phyloP scores from a whole-genome alignment of 1,284 basidiomycete species.

The Moesziomyces parantarcticus region DNA sequence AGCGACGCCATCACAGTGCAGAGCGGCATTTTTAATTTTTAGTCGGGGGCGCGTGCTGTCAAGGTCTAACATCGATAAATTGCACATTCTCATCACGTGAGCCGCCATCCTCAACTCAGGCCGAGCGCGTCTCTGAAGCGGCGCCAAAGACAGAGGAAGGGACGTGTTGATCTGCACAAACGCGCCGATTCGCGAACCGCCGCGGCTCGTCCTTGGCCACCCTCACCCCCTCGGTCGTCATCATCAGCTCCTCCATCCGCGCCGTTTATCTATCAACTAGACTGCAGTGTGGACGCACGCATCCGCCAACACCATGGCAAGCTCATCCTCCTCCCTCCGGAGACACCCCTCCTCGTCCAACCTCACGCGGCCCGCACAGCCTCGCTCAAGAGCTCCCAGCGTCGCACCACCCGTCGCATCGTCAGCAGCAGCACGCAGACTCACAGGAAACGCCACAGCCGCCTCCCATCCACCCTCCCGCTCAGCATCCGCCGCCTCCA shows the following conservation, averaged over 20 bases:
- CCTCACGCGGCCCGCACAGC: constrained; percentile 26
- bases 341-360: constrained; percentile 40
- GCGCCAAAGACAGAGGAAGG: too few species aligned
- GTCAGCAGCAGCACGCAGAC: constrained; percentile 32
- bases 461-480: constrained; percentile 11
- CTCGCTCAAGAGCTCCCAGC: constrained; percentile 44
- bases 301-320: constrained; percentile 20
- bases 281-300: background rate
- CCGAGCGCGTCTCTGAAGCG: too few species aligned
- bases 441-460: constrained; percentile 17
- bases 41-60: too few species aligned
- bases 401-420: constrained; percentile 40
- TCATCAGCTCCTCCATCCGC: constrained; percentile 19
- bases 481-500: constrained; percentile 19
- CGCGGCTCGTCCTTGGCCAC: background rate
- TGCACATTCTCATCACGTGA: too few species aligned
- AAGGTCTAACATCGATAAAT: too few species aligned
- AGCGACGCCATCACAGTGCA: too few species aligned
- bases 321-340: constrained; percentile 25
- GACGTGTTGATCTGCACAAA: constrained; percentile 1
- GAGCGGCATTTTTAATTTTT: too few species aligned
- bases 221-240: background rate
- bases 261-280: background rate
- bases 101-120: too few species aligned
- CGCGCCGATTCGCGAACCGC: constrained; percentile 3